Evolutionary conservation across 306 rosid genomes (phyloP), one percentile per base, ranked within the genome.

Genomic region (Casuarina cunninghamiana): DNA sequence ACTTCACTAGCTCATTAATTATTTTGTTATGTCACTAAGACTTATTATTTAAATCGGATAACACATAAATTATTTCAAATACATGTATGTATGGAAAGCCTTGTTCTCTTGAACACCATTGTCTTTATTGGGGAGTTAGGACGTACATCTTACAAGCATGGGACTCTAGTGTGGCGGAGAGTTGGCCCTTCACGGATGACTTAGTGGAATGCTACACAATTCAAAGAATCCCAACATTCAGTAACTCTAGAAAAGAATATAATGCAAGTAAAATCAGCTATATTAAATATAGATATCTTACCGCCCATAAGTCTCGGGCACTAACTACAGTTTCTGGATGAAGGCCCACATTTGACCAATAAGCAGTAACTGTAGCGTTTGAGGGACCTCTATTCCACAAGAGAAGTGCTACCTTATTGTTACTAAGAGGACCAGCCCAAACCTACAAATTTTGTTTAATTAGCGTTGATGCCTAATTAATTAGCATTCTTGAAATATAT

Each of bases 71-170:
- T 13, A 48, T 10, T 48, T 8, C 51, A 48, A 48, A 10, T 48
- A 48, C 15, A 48, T 48, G 5, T 10, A 48, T 48, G 11, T 8
- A 48, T 48, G 12, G 9, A 0, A 10, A 48, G 51, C 74, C 65
- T 5, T 55, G 5, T 21, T 55, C 37, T 26, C 32, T 26, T 26
- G 42, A 72, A n/a, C 9, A 11, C 19, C 41, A 21, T 44, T 35
- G 54, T 10, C 67, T 63, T 55, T 74, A 84, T 16, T 74, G 83
- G 6, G 85, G 89, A 37, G 88, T 77, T 35, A 92, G 80, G 39
- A 90, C 84, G 78, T 84, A 92, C 90, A 92, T 92, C 81, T 87
- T 86, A 73, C 91, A 92, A 79, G 87, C 87, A 81, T 92, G 97
- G 38, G 95, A 80, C 46, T 83, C 91, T 66, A 92, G 42, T 39